A percentile compares a stretch with the other conserved stretches of the same genome.
phyloP scores from a whole-genome alignment of 139 green algal species.

The Micromonas commoda region DNA sequence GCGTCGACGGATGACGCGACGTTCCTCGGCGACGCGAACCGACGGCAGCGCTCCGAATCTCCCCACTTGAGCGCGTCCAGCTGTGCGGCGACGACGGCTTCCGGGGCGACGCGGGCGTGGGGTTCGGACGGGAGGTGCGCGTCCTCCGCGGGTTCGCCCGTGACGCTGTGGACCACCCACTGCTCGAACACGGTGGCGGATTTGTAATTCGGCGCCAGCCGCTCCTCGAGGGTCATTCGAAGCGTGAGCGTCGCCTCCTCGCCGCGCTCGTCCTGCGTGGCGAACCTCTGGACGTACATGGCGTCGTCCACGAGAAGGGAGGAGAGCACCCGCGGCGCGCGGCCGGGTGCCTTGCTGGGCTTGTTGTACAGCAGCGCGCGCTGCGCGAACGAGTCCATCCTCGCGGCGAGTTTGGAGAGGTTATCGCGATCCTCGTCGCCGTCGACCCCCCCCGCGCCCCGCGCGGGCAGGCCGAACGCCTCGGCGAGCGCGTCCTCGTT shows the following conservation, averaged over 20 bases:
- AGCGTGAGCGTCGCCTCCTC: background rate
- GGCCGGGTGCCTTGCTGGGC: too few species aligned
- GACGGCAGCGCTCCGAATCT: background rate
- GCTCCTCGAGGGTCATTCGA: background rate
- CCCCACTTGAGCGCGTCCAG: background rate
- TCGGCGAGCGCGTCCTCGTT: background rate
- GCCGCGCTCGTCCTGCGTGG: background rate
- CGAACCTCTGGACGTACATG: background rate
- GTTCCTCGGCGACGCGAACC: background rate
- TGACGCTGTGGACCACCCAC: background rate
- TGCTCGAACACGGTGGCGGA: background rate
- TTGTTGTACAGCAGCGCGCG: background rate
- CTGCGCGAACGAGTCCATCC: background rate
- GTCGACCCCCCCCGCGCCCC: too few species aligned
- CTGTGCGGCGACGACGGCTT: background rate
- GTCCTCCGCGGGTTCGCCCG: background rate
- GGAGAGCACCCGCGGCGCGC: background rate
- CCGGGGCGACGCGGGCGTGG: too few species aligned
- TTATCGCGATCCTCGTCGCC: background rate
- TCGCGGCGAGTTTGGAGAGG: background rate
- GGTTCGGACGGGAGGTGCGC: too few species aligned
- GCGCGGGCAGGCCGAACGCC: background rate
- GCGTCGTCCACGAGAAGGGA: background rate
- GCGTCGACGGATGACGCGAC: background rate
- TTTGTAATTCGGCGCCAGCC: background rate